Percentiles rank a stretch among this genome's conserved stretches.
phyloP scores from a whole-genome alignment of 768 basidiomycete genomes.

The Nidularia pulvinata region DNA sequence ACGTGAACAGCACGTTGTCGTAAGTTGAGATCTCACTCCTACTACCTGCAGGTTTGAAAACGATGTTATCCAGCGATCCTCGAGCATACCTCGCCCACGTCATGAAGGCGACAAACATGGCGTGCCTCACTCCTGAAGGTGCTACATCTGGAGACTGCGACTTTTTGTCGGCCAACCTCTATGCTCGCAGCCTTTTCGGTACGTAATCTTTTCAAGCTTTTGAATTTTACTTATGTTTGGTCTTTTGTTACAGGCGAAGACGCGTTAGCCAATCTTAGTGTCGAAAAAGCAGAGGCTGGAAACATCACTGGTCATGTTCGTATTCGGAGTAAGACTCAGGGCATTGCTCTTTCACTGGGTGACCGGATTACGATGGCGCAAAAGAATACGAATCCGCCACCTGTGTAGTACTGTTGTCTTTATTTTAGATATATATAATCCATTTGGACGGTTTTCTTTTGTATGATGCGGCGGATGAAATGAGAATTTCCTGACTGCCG shows the following conservation, averaged over 20 bases:
- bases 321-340: constrained; percentile 97
- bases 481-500: no score
- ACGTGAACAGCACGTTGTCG: constrained; percentile 84
- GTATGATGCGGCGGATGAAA: no score
- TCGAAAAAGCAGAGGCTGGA: constrained; percentile 84
- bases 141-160: constrained; percentile 95
- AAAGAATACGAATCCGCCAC: no score
- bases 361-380: constrained; percentile 83
- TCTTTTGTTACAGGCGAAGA: constrained; percentile 75
- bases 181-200: constrained; percentile 94
- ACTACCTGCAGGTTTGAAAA: not conserved
- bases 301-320: constrained; percentile 91
- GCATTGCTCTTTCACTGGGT: constrained; percentile 93
- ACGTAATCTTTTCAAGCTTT: constrained; percentile 20
- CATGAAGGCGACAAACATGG: constrained; percentile 98
- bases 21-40: constrained; percentile 39
- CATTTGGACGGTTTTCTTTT: no score
- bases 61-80: constrained; percentile 54
- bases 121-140: constrained; percentile 94
- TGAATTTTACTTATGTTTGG: not conserved
- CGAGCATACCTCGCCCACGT: constrained; percentile 92
- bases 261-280: constrained; percentile 91
- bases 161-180: constrained; percentile 97
- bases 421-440: no score
- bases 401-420: no score